phyloP scores from a whole-genome alignment of 169 alveolate species.

The Plasmodium berghei region DNA sequence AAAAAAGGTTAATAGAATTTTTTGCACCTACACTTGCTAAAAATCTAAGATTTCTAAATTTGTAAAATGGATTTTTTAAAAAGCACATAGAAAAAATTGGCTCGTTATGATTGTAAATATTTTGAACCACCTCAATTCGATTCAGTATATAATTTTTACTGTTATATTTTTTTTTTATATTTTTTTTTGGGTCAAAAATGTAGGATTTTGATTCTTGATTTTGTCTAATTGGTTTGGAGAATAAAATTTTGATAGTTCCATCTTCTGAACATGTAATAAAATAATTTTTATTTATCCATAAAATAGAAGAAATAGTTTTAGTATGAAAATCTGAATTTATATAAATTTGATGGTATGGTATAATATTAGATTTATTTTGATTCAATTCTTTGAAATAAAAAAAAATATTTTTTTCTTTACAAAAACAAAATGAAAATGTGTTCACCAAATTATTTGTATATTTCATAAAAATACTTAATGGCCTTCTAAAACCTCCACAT shows the following conservation, averaged over 20 bases:
- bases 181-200: neutral
- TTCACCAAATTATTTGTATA: neutral
- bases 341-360: conserved; percentile 57
- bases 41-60: conserved; percentile 27
- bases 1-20: conserved; percentile 53
- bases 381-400: conserved; percentile 28
- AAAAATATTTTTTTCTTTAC: conserved; percentile 51
- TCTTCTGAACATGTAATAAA: conserved; percentile 64
- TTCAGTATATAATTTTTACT: neutral
- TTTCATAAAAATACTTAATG: conserved; percentile 52
- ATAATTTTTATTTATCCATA: conserved; percentile 51
- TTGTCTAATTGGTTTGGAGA: neutral
- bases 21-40: conserved; percentile 65
- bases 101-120: conserved; percentile 49
- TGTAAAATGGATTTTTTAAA: conserved; percentile 44
- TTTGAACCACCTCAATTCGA: conserved; percentile 41
- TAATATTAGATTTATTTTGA: neutral
- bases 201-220: neutral
- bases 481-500: conserved; percentile 76
- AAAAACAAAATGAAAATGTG: conserved; percentile 57
- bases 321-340: conserved; percentile 39
- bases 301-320: conserved; percentile 44
- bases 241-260: conserved; percentile 39
- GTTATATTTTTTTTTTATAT: neutral
- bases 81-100: conserved; percentile 60